Evolutionary conservation across 805 yeast species (phyloP).

Genomic region (Cyberlindnera petersonii): DNA sequence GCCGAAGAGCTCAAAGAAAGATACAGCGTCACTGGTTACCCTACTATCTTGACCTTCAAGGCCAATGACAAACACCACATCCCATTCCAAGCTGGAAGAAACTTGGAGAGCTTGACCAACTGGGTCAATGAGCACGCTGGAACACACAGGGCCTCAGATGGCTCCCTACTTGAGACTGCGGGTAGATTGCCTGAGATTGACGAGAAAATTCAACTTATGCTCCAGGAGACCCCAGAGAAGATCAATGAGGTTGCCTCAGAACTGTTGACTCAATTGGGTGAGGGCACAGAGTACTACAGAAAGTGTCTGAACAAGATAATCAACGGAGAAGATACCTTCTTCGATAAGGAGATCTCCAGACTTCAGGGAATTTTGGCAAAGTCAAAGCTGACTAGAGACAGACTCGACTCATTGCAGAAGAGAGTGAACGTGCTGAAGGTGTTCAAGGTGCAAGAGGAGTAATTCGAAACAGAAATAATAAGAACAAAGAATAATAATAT

Average conservation of each 20-base stretch:
- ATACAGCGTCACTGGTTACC: slow-evolving; percentile 43
- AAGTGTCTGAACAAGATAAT: slow-evolving; percentile 42
- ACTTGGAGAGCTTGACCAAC: slow-evolving; percentile 46
- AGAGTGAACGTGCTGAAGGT: slow-evolving; percentile 45
- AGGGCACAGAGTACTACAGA: slow-evolving; percentile 42
- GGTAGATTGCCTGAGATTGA: slow-evolving; percentile 22
- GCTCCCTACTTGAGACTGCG: slow-evolving; percentile 30
- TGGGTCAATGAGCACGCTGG: slow-evolving; percentile 45
- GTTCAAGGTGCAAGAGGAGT: slow-evolving; percentile 8
- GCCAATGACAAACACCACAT: slow-evolving; percentile 32
- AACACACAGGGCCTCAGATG: slow-evolving; percentile 34
- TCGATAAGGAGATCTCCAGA: slow-evolving; percentile 40
- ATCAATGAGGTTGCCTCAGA: slow-evolving; percentile 29
- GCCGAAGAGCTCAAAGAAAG: slow-evolving; percentile 37
- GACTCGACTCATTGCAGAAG: slow-evolving; percentile 46
- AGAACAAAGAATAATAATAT: not conserved
- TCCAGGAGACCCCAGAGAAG: slow-evolving; percentile 23
- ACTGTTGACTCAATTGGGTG: slow-evolving; percentile 26
- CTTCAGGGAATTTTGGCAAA: slow-evolving; percentile 37
- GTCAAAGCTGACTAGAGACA: slow-evolving; percentile 30
- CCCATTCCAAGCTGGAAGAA: slow-evolving; percentile 37
- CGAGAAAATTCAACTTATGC: slow-evolving; percentile 25
- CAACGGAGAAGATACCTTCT: slow-evolving; percentile 40
- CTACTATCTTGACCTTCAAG: slow-evolving; percentile 47
- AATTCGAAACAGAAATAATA: not conserved